Base-by-base conservation (phyloP, 2,329 filamentous ascomycete species). In the Lecanosticta acicola region DNA sequence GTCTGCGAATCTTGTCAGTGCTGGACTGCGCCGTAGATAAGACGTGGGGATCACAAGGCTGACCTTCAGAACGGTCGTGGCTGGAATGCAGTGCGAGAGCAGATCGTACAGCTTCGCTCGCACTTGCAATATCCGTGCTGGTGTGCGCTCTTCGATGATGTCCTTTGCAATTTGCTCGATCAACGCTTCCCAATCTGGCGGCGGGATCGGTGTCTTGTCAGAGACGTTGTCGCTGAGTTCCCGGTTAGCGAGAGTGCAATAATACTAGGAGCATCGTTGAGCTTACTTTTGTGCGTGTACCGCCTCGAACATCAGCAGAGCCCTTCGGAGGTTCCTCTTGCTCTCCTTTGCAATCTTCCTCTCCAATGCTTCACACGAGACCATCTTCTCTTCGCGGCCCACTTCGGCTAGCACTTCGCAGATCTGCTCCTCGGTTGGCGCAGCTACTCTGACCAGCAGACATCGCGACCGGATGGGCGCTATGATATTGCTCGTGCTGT, bases 401-500 rank as follows among this genome's bases (percentile, higher is more conserved):
- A 83, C 80, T 40, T 68, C 71, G 45, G 68, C 74, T 50, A 98
- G 72, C 20, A 88, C 91, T 32, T 76, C 73, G 56, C 84, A 87
- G 49, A 98, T 97, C 60, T 98, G 85, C 5, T 78, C 77, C 58
- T 94, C 84, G 0, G 83, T 87, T 5, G 93, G 93, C 16, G 93
- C 91, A 11, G 93, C 83, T 19, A 98, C 93, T 55, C 93, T 79
- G 44, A 98, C 88, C 40, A 98, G 77, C 66, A 98, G 73, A 43
- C 90, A 96, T 68, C 93, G 78, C 60, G 87, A 94, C 55, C 91
- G 80, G 64, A 98, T 98, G 0, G 93, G 93, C n/a, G 93, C 91
- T 67, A 98, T 98, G 60, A 98, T 98, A 63, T 97, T 97, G 54
- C 90, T 90, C 17, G 93, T 98, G 56, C 87, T 94, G 66, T 97